phyloP scores from a whole-genome alignment of 768 basidiomycete species.

The Cystobasidium onofrii region DNA sequence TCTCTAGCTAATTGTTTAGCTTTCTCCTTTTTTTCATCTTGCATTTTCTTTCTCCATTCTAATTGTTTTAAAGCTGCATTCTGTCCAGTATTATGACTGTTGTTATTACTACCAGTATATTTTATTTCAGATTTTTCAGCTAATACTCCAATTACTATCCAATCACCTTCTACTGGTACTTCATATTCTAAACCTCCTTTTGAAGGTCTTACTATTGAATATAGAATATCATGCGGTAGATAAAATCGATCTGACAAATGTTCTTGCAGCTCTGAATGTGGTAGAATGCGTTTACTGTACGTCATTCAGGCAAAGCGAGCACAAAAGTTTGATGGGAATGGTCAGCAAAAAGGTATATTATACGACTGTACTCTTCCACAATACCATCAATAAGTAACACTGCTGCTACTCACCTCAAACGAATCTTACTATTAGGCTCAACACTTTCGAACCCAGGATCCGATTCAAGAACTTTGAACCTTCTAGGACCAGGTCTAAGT shows the following conservation, averaged over 20 bases:
- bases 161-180: conserved; percentile 83
- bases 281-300: conserved; percentile 57
- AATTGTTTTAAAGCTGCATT: conserved; percentile 36
- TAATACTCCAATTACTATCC: conserved; percentile 91
- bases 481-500: conserved; percentile 65
- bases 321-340: no score
- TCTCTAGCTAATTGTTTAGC: conserved; percentile 9
- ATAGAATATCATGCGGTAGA: conserved; percentile 77
- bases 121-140: conserved; percentile 78
- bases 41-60: conserved; percentile 43
- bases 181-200: conserved; percentile 60
- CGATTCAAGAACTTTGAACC: conserved; percentile 61
- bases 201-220: conserved; percentile 69
- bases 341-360: no score
- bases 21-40: conserved; percentile 37
- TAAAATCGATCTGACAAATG: conserved; percentile 76
- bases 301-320: no score
- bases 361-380: no score
- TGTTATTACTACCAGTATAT: conserved; percentile 55
- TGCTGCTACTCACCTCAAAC: conserved; percentile 67
- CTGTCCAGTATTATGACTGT: conserved; percentile 40
- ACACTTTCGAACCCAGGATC: conserved; percentile 68
- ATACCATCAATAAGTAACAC: no score
- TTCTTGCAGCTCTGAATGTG: conserved; percentile 70
- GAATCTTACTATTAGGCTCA: conserved; percentile 86